phyloP scores from a whole-genome alignment of 1,139 yeast species.

The Hanseniaspora sp. region DNA sequence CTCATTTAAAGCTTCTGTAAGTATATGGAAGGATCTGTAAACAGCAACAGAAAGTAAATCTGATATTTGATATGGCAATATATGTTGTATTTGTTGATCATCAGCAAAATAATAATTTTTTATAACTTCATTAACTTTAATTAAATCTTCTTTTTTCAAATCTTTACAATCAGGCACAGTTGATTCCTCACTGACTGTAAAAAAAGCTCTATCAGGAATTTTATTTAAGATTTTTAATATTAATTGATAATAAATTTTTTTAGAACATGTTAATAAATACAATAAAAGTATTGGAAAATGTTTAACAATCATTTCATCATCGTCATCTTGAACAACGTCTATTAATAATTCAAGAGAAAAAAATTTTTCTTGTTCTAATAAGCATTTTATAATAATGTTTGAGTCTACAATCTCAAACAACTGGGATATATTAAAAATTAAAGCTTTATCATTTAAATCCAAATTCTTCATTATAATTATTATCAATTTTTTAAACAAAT shows the following conservation, averaged over 20 bases:
- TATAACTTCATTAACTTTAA: neutral
- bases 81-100: neutral
- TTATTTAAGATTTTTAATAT: conserved; percentile 36
- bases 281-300: conserved; percentile 66
- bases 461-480: neutral
- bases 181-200: conserved; percentile 34
- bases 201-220: conserved; percentile 50
- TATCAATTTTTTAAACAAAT: conserved; percentile 49
- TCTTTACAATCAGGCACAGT: conserved; percentile 18
- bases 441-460: conserved; percentile 36
- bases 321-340: conserved; percentile 51
- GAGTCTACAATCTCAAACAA: conserved; percentile 85
- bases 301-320: conserved; percentile 69
- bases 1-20: neutral
- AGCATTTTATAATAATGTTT: conserved; percentile 48
- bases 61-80: conserved; percentile 1
- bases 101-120: neutral
- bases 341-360: conserved; percentile 46
- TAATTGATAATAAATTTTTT: conserved; percentile 23
- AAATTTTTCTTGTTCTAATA: neutral
- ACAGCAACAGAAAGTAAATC: conserved; percentile 1
- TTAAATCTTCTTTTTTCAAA: conserved; percentile 18
- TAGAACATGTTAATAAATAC: conserved; percentile 31
- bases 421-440: conserved; percentile 48
- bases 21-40: neutral